Evolutionary conservation across 2,329 filamentous ascomycete species (phyloP).

Genomic region (Talaromyces sp.): DNA sequence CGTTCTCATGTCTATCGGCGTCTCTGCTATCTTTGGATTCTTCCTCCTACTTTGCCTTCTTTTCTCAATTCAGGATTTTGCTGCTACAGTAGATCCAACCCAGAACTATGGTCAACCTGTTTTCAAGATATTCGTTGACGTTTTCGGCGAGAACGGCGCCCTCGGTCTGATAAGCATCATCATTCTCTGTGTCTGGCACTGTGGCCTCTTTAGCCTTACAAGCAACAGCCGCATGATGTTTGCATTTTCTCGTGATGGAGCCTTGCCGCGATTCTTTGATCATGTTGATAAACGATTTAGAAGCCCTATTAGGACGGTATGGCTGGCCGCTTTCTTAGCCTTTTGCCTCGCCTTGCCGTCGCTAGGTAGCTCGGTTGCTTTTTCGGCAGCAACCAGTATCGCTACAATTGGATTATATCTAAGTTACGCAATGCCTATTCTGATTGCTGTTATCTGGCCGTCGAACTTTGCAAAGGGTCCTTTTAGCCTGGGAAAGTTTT

Average conservation of each 20-base stretch:
- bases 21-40: slow-evolving; percentile 15
- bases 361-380: slow-evolving; percentile 12
- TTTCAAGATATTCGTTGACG: slow-evolving; percentile 14
- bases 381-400: slow-evolving; percentile 15
- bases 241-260: slow-evolving; percentile 14
- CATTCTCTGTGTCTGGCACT: slow-evolving; percentile 16
- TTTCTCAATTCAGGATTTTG: slow-evolving; percentile 15
- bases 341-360: slow-evolving; percentile 12
- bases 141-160: slow-evolving; percentile 11
- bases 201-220: slow-evolving; percentile 14
- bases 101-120: slow-evolving; percentile 13
- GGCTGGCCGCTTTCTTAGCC: slow-evolving; percentile 11
- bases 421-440: slow-evolving; percentile 10
- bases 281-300: slow-evolving; percentile 10
- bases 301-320: slow-evolving; percentile 10
- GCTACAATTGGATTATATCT: slow-evolving; percentile 15
- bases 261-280: slow-evolving; percentile 12
- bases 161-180: slow-evolving; percentile 13
- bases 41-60: slow-evolving; percentile 13
- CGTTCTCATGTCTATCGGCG: slow-evolving; percentile 13
- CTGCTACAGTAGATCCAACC: background rate
- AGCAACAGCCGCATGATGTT: slow-evolving; percentile 17
- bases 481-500: slow-evolving; percentile 11
- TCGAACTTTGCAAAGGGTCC: slow-evolving; percentile 10
- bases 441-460: slow-evolving; percentile 14